Percentiles rank a stretch among this genome's conserved stretches.
Evolutionary conservation across 2,329 filamentous ascomycete genomes (phyloP).

Genomic region (Fonsecaea multimorphosa): DNA sequence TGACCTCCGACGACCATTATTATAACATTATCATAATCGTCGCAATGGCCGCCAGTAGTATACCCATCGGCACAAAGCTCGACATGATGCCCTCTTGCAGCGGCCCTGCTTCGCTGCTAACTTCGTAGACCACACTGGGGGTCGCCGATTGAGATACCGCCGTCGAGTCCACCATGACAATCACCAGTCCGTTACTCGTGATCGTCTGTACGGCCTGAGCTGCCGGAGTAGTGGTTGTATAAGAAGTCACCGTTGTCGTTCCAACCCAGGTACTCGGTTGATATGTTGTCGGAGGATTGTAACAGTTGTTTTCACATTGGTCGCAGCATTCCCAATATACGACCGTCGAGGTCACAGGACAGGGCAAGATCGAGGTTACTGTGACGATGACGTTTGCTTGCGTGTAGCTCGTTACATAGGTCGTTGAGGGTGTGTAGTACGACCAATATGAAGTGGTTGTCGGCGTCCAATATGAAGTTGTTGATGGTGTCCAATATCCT

Average conservation of each 20-base stretch:
- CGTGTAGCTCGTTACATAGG: conserved; percentile 33
- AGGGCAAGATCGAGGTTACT: conserved; percentile 33
- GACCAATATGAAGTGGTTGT: conserved; percentile 36
- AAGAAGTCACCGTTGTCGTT: conserved; percentile 34
- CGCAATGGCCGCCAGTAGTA: conserved; percentile 27
- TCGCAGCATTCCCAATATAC: conserved; percentile 36
- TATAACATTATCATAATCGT: conserved; percentile 34
- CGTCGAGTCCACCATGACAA: conserved; percentile 26
- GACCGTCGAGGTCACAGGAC: conserved; percentile 34
- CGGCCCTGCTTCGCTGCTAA: conserved; percentile 27
- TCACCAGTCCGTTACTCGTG: conserved; percentile 35
- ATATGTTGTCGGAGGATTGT: conserved; percentile 17
- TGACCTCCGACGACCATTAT: background rate
- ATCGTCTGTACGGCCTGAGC: conserved; percentile 19
- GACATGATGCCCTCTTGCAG: conserved; percentile 22
- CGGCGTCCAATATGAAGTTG: conserved; percentile 35
- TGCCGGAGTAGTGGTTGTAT: conserved; percentile 32
- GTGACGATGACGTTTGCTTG: conserved; percentile 35
- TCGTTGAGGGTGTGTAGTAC: conserved; percentile 32
- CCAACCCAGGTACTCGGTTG: conserved; percentile 18
- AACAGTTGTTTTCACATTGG: conserved; percentile 33
- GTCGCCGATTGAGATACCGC: conserved; percentile 14
- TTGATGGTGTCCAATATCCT: conserved; percentile 34
- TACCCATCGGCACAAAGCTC: conserved; percentile 27
- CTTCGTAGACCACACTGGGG: conserved; percentile 29